A percentile compares a stretch with the other conserved stretches of the same genome.
phyloP scores from a whole-genome alignment of 73 alveolate species.

The Paramecium tetraurelia region DNA sequence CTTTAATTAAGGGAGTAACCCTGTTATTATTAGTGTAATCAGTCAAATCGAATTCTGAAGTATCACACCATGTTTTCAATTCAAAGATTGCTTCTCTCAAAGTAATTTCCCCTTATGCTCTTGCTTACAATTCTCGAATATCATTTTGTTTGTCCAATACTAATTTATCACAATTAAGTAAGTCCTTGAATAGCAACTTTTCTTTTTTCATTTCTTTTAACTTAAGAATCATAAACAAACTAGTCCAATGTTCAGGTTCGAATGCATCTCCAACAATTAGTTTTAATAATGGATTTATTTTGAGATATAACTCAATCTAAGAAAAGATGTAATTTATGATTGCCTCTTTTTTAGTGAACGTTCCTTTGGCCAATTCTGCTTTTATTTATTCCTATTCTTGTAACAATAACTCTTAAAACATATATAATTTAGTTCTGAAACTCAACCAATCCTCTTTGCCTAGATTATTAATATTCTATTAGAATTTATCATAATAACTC shows the following conservation, averaged over 20 bases:
- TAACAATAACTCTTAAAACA: slow-evolving; percentile 76
- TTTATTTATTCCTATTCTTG: slow-evolving; percentile 13
- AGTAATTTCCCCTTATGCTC: slow-evolving; percentile 99
- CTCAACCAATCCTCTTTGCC: slow-evolving; percentile 98
- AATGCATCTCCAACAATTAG: slow-evolving; percentile 99
- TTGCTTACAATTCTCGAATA: slow-evolving; percentile 95
- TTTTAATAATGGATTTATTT: slow-evolving; percentile 92
- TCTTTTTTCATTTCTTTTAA: slow-evolving; percentile 96
- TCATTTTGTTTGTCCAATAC: slow-evolving; percentile 86
- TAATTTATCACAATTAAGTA: slow-evolving; percentile 68
- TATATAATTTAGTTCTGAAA: slow-evolving; percentile 90
- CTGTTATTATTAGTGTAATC: slow-evolving; percentile 87
- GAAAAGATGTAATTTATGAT: slow-evolving; percentile 73
- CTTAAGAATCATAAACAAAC: slow-evolving; percentile 90
- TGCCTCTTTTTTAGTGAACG: slow-evolving; percentile 66
- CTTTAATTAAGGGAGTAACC: slow-evolving; percentile 97
- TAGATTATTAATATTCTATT: slow-evolving; percentile 90
- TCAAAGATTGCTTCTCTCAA: slow-evolving; percentile 96
- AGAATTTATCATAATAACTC: slow-evolving; percentile 95
- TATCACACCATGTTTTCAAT: slow-evolving; percentile 78
- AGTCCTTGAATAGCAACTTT: slow-evolving; percentile 91
- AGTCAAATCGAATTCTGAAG: slow-evolving; percentile 79
- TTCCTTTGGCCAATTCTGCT: background rate
- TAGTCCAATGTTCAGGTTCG: slow-evolving; percentile 99
- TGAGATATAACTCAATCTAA: slow-evolving; percentile 85